Evolutionary conservation across 1,139 yeast genomes (phyloP), one percentile per base, ranked within the genome.

Genomic region (Petasospora rhodanensis): DNA sequence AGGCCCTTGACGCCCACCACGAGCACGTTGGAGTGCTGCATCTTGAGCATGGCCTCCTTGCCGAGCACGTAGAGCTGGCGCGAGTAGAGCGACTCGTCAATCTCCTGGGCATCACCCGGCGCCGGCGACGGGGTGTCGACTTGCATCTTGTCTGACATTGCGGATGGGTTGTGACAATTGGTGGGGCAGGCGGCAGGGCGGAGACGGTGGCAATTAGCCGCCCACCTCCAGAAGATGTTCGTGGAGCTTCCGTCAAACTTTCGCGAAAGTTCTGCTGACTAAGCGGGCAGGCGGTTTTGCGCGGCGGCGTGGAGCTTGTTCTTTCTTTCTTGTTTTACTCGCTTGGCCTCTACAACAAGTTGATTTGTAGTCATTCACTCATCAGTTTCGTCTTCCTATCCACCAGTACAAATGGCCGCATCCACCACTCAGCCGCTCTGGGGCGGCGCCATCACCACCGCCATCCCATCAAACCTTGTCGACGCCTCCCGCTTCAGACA

Each of bases 21-120:
- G 33, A 91, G 72, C 14, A 91, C 96, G 52, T 83, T 86, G 27
- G 97, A 87, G 46, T 76, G 71, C 54, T 91, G 96, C 96, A 91
- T 85, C 59, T 86, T 84, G 52, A 89, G 69, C 99, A 91, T 91
- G 35, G 99, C 99, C 49, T 91, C 98, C 54, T 85, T 84, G 38
- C 96, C 96, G 50, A 87, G 64, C 37, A 87, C 96, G 51, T 87
- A 86, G 59, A 91, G 73, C 64, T 91, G 98, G 60, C 98, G 86
- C 31, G 96, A 87, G 69, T 91, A 91, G 51, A 91, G 71, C 38
- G 94, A 74, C 68, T 91, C 98, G 58, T 91, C 98, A 52, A 91
- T 89, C 40, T 68, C 77, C 34, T 42, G 41, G n/a, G n/a, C n/a
- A n/a, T n/a, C n/a, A n/a, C n/a, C n/a, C 15, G 40, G 35, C 16